phyloP scores from a whole-genome alignment of 257 asterid genomes.

The Verbascum thapsus region DNA sequence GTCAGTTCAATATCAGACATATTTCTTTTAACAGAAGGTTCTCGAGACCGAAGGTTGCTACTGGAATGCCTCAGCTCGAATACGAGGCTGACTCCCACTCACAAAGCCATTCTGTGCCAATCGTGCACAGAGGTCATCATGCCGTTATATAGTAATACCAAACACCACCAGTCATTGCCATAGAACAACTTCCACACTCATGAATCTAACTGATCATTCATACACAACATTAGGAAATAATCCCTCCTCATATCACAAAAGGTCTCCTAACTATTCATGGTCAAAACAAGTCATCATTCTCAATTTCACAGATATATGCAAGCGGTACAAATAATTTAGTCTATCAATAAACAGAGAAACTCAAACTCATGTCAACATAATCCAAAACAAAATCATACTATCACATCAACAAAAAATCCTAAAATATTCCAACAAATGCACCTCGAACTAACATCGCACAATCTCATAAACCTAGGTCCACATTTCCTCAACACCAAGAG shows the following conservation, averaged over 20 bases:
- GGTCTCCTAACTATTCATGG: constrained; percentile 2
- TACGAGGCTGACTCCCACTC: neutral
- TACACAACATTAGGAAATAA: neutral
- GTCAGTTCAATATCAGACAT: neutral
- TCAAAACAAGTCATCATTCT: neutral
- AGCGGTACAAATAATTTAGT: constrained; percentile 2
- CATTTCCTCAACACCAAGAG: constrained; percentile 20
- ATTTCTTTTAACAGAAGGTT: neutral
- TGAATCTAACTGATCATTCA: neutral
- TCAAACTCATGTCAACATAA: neutral
- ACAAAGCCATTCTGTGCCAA: neutral
- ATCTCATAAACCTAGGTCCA: constrained; percentile 37
- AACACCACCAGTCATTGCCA: neutral
- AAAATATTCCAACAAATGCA: constrained; percentile 13
- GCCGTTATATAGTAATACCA: constrained; percentile 4
- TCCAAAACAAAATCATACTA: constrained; percentile 11
- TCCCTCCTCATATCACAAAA: neutral
- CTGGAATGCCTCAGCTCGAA: constrained; percentile 8
- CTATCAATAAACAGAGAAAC: constrained; percentile 6
- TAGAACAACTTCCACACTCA: neutral
- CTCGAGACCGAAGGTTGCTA: neutral
- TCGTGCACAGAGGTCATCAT: constrained; percentile 1
- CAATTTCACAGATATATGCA: neutral
- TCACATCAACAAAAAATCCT: neutral
- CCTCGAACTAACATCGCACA: neutral